Percentiles rank a stretch among this genome's conserved stretches.
Conservation (phyloP, 1,284 basidiomycete species). For the Trichosporon sp. region DNA sequence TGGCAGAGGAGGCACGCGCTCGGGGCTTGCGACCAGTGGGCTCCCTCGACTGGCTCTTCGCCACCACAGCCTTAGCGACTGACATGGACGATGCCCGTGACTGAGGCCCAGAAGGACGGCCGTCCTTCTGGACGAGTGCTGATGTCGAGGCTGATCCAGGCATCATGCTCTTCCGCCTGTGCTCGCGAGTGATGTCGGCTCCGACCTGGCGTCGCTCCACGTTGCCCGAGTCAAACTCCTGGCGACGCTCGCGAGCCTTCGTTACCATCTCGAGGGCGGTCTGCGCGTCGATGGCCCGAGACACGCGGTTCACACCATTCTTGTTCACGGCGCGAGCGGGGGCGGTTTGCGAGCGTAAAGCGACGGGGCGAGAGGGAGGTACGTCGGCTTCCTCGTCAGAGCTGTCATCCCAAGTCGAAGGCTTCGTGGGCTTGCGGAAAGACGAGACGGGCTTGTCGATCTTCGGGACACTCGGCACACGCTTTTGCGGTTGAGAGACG, state of each 20-base stretch:
- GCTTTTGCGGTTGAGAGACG: background rate
- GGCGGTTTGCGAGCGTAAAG: constrained; percentile 12
- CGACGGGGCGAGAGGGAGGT: constrained; percentile 4
- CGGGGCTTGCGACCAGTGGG: background rate
- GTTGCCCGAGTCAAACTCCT: constrained; percentile 24
- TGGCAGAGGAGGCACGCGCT: background rate
- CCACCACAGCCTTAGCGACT: background rate
- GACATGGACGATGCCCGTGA: constrained; percentile 8
- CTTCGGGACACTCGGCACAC: background rate
- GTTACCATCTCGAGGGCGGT: constrained; percentile 30
- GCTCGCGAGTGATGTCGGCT: constrained; percentile 9
- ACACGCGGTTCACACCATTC: constrained; percentile 24
- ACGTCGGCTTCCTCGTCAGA: constrained; percentile 16
- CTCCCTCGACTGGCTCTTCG: background rate
- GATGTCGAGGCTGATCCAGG: background rate
- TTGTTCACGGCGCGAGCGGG: constrained; percentile 12
- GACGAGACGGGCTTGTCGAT: constrained; percentile 3
- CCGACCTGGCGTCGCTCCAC: constrained; percentile 26
- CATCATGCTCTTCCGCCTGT: constrained; percentile 14
- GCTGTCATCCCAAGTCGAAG: constrained; percentile 19
- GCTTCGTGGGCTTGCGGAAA: constrained; percentile 13
- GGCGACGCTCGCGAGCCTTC: constrained; percentile 30
- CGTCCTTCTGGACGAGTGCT: background rate
- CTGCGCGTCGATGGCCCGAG: constrained; percentile 16
- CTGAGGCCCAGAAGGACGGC: background rate